A percentile compares a stretch with the other conserved stretches of the same genome.
Evolutionary conservation across 768 basidiomycete genomes (phyloP).

Genomic region (Collybia sordida): DNA sequence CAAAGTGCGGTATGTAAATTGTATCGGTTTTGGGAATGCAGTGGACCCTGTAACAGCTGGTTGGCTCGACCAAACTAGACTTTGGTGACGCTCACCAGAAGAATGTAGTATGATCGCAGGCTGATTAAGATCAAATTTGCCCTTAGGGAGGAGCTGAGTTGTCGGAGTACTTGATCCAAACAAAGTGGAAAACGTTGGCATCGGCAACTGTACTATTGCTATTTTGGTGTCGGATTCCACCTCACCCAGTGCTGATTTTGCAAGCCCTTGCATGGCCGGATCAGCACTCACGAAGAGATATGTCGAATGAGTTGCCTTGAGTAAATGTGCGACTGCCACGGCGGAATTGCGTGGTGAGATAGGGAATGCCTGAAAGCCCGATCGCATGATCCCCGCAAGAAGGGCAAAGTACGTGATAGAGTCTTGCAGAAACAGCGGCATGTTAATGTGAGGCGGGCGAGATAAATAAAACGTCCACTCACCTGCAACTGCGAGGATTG

Average conservation of each 20-base stretch:
- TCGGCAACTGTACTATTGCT: not conserved
- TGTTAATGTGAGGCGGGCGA: not conserved
- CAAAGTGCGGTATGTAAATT: slow-evolving; percentile 4
- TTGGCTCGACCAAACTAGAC: not conserved
- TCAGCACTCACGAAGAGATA: not conserved
- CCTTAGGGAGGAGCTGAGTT: not conserved
- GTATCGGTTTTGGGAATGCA: slow-evolving; percentile 9
- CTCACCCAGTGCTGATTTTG: not conserved
- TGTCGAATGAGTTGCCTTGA: not conserved
- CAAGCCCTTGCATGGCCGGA: not conserved
- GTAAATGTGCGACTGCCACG: slow-evolving; percentile 1
- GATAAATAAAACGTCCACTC: not conserved
- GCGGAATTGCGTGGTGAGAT: slow-evolving; percentile 6
- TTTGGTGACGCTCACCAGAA: slow-evolving; percentile 9
- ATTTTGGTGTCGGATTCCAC: not conserved
- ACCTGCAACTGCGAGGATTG: slow-evolving; percentile 20
- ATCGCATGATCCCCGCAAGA: slow-evolving; percentile 11
- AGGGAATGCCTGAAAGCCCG: slow-evolving; percentile 25
- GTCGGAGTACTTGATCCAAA: not conserved
- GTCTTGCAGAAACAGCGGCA: slow-evolving; percentile 21
- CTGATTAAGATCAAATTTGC: not conserved
- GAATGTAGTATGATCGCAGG: slow-evolving; percentile 15
- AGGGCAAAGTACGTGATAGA: slow-evolving; percentile 17
- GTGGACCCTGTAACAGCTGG: slow-evolving; percentile 6
- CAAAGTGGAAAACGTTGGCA: not conserved